phyloP scores from a whole-genome alignment of 768 basidiomycete species.

The Naematelia aurantialba region DNA sequence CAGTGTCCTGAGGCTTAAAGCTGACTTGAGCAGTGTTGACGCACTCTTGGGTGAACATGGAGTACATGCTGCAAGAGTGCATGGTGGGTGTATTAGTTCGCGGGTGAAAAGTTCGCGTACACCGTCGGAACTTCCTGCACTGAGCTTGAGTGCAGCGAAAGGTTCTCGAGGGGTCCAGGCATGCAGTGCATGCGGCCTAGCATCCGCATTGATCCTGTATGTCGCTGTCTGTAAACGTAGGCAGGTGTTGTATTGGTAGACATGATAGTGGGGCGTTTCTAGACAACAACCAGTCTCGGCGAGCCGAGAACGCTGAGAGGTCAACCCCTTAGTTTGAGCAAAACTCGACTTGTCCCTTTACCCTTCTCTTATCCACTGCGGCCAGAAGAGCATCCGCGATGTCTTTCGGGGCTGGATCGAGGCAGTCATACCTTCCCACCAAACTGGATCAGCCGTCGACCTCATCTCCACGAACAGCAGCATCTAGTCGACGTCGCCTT shows the following conservation, averaged over 20 bases:
- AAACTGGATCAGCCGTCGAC: constrained; percentile 26
- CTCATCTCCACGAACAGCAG: constrained; percentile 30
- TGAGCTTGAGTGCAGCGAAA: no score
- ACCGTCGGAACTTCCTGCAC: no score
- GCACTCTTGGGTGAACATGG: constrained; percentile 95
- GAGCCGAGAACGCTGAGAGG: constrained; percentile 8
- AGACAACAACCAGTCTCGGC: no score
- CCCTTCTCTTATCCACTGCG: no score
- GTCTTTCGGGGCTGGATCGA: neutral
- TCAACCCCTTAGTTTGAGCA: no score
- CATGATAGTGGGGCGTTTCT: no score
- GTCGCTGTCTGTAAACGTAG: no score
- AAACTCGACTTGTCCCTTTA: no score
- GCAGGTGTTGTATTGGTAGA: neutral
- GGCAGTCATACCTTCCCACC: neutral
- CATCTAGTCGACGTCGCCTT: constrained; percentile 20
- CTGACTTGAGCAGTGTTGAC: constrained; percentile 62
- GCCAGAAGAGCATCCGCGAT: neutral
- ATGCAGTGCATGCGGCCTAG: no score
- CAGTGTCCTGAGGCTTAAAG: neutral
- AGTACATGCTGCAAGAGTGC: constrained; percentile 90
- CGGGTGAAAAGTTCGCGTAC: constrained; percentile 20
- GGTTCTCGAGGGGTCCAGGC: no score
- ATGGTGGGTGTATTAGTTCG: constrained; percentile 81
- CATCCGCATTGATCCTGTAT: no score